Evolutionary conservation across 2,329 filamentous ascomycete genomes (phyloP).

Genomic region (Sodiomyces alkalinus): DNA sequence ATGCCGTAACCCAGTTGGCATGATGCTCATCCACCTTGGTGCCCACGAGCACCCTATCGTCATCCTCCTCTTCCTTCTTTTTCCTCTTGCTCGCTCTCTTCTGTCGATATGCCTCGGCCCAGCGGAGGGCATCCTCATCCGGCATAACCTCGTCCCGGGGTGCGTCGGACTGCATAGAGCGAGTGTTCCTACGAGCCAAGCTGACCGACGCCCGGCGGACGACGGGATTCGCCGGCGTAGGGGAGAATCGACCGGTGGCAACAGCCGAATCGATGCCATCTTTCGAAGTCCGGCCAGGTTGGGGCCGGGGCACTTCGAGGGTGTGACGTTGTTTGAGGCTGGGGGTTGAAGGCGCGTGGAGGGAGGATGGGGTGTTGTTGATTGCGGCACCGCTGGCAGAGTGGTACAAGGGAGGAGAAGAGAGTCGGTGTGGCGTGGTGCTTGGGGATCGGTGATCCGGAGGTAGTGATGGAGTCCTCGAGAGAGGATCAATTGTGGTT

Average conservation of each 20-base stretch:
- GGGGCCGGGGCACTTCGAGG: conserved; percentile 64
- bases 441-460: conserved; percentile 3
- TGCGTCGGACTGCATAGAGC: conserved; percentile 72
- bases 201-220: conserved; percentile 70
- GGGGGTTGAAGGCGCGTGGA: conserved; percentile 35
- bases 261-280: conserved; percentile 54
- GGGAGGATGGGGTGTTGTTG: conserved; percentile 26
- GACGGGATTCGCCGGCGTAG: conserved; percentile 35
- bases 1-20: conserved; percentile 92
- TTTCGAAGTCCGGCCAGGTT: conserved; percentile 52
- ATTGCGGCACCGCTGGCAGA: conserved; percentile 16
- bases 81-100: conserved; percentile 80
- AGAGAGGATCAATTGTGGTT: too few species aligned
- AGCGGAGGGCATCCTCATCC: conserved; percentile 81
- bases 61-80: conserved; percentile 73
- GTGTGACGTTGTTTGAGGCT: conserved; percentile 72
- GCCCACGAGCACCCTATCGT: conserved; percentile 86
- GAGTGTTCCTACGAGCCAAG: conserved; percentile 64
- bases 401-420: conserved; percentile 45
- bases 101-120: conserved; percentile 85
- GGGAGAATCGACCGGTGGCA: conserved; percentile 72
- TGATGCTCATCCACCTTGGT: conserved; percentile 97
- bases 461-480: too few species aligned
- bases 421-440: conserved; percentile 40
- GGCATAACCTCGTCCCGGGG: conserved; percentile 70